These are phyloP conservation scores for Melocanna baccifera DNA, from an alignment of 176 grass and related monocot genomes.

Conservation along the genomic window DNA sequence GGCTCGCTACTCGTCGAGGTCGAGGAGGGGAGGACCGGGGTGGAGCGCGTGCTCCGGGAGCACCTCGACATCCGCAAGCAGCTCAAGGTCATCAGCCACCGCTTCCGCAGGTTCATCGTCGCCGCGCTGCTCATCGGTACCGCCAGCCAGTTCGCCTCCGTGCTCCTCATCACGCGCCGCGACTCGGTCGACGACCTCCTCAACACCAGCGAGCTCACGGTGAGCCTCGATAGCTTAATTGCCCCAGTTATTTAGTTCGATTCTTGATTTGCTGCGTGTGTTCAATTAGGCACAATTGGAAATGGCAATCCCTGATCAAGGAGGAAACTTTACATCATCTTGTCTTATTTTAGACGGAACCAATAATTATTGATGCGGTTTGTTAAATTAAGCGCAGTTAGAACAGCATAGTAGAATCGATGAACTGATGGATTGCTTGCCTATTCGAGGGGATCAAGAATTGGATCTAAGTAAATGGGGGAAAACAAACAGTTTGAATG, in stretches of 20 bases:
- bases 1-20: conserved; percentile 55
- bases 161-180: conserved; percentile 65
- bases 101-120: conserved; percentile 80
- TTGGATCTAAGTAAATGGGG: not conserved
- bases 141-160: conserved; percentile 81
- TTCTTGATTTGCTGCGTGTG: not conserved
- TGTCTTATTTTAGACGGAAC: conserved; percentile 10
- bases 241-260: not conserved
- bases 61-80: conserved; percentile 91
- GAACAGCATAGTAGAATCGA: not conserved
- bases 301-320: not conserved
- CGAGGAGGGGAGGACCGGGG: conserved; percentile 42
- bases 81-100: conserved; percentile 86
- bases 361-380: not conserved
- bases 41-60: conserved; percentile 61
- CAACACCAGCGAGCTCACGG: conserved; percentile 83
- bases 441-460: not conserved
- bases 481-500: not conserved
- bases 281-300: not conserved
- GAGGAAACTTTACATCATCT: not conserved
- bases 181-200: conserved; percentile 72
- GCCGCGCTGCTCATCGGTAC: conserved; percentile 56
- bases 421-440: not conserved
- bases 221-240: conserved; percentile 10
- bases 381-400: conserved; percentile 7